phyloP scores from a whole-genome alignment of 495 filamentous ascomycete genomes.

The Cercophora scortea region DNA sequence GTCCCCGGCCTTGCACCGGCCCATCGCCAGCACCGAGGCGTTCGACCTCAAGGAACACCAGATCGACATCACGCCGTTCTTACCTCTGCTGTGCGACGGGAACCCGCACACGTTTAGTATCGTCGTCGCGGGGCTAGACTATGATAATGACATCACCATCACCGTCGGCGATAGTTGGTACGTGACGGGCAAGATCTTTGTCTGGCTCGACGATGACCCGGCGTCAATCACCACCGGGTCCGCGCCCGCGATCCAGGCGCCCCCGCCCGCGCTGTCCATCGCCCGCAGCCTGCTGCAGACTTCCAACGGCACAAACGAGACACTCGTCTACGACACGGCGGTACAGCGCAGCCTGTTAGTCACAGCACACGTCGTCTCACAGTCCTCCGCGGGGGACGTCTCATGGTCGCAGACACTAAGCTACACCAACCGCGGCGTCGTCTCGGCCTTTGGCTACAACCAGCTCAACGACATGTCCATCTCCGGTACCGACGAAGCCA shows the following conservation, averaged over 20 bases:
- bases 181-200: slow-evolving; percentile 74
- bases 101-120: slow-evolving; percentile 63
- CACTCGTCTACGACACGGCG: slow-evolving; percentile 50
- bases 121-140: slow-evolving; percentile 55
- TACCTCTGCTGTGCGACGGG: slow-evolving; percentile 61
- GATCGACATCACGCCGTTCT: slow-evolving; percentile 76
- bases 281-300: slow-evolving; percentile 33
- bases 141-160: slow-evolving; percentile 42
- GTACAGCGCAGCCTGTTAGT: slow-evolving; percentile 52
- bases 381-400: slow-evolving; percentile 26
- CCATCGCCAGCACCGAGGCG: slow-evolving; percentile 76
- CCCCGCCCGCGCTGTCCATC: slow-evolving; percentile 19
- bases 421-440: slow-evolving; percentile 51
- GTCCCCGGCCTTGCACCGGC: slow-evolving; percentile 72
- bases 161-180: slow-evolving; percentile 65
- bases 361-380: slow-evolving; percentile 41
- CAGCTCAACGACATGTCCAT: slow-evolving; percentile 58
- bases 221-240: slow-evolving; percentile 45
- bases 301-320: slow-evolving; percentile 49
- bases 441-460: slow-evolving; percentile 50
- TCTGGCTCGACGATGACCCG: slow-evolving; percentile 51
- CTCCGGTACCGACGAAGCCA: slow-evolving; percentile 44
- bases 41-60: slow-evolving; percentile 78
- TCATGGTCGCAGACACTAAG: slow-evolving; percentile 58
- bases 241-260: slow-evolving; percentile 19